Base-by-base conservation (phyloP, 345 rosid genomes). In the Pistacia vera region DNA sequence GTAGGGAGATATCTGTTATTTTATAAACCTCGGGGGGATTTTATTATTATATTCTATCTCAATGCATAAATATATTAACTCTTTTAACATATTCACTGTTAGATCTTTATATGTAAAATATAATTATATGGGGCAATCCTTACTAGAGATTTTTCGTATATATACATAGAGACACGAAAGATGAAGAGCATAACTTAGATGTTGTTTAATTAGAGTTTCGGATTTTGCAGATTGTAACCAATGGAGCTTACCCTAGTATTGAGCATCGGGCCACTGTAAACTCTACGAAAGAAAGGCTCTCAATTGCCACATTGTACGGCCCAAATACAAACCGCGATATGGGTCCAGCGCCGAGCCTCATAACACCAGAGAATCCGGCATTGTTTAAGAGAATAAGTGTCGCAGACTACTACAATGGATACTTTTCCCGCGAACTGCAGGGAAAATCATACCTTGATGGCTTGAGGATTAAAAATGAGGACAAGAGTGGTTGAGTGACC, bases 361-460 rank as follows among this genome's bases (percentile, higher is more conserved):
- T 22, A 1, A 71, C 35, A 7, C 13, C 22, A 20, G 38, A 57
- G 6, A 71, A 52, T 71, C 64, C 54, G 5, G 18, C 49, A 1
- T 12, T 10, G 17, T 69, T 69, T 6, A 54, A 22, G 35, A 69
- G 30, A 18, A 18, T 0, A 7, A 8, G 25, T 55, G 38, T 0
- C 33, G 48, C 35, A 54, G 72, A 69, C 22, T 71, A 4, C n/a
- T 25, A 11, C 55, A 59, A 41, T 13, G n/a, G 65, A 59, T 48
- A 1, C 3, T 46, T 41, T 22, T 25, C 75, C 4, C 22, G 22
- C 16, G 2, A 71, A 44, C 75, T 44, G 28, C 67, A 33, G 1
- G 75, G 78, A 70, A 79, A 76, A 58, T 54, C 78, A 5, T 79
- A 75, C 14, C 7, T 82, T 0, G 82, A 79, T 16, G 30, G 65